A percentile compares a stretch with the other conserved stretches of the same genome.
phyloP scores from a whole-genome alignment of 768 basidiomycete genomes.

The Exidia glandulosa region DNA sequence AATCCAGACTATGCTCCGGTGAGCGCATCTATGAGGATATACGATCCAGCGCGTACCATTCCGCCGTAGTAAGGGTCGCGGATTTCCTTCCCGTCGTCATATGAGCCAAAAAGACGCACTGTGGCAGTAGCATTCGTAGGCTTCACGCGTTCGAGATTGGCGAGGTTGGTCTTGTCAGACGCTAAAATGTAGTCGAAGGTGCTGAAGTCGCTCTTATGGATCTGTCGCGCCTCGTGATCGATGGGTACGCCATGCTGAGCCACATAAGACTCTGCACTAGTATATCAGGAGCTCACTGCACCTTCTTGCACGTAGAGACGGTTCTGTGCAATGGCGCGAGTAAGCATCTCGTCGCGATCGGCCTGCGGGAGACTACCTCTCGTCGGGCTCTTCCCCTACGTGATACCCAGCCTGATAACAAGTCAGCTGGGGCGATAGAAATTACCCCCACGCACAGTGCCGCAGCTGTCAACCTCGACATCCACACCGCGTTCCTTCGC shows the following conservation, averaged over 20 bases:
- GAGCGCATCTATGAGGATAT: background rate
- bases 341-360: background rate
- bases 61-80: slow-evolving; percentile 80
- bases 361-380: slow-evolving; percentile 37
- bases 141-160: slow-evolving; percentile 41
- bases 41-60: slow-evolving; percentile 28
- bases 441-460: slow-evolving; percentile 1
- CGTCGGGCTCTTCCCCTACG: slow-evolving; percentile 71
- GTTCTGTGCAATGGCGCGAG: slow-evolving; percentile 42
- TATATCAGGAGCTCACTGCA: slow-evolving; percentile 15
- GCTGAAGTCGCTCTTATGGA: slow-evolving; percentile 55
- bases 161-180: slow-evolving; percentile 68
- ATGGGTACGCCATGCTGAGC: slow-evolving; percentile 63
- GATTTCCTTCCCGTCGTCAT: slow-evolving; percentile 58
- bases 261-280: background rate
- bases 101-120: slow-evolving; percentile 73
- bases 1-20: slow-evolving; percentile 50
- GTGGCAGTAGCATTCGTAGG: slow-evolving; percentile 41
- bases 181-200: slow-evolving; percentile 79
- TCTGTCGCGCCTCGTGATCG: slow-evolving; percentile 53
- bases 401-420: slow-evolving; percentile 54
- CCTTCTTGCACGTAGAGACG: slow-evolving; percentile 59
- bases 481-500: slow-evolving; percentile 56
- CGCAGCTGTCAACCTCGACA: slow-evolving; percentile 39
- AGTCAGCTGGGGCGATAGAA: background rate